phyloP scores from a whole-genome alignment of 2,329 filamentous ascomycete genomes.

The Trichoderma semiorbis region DNA sequence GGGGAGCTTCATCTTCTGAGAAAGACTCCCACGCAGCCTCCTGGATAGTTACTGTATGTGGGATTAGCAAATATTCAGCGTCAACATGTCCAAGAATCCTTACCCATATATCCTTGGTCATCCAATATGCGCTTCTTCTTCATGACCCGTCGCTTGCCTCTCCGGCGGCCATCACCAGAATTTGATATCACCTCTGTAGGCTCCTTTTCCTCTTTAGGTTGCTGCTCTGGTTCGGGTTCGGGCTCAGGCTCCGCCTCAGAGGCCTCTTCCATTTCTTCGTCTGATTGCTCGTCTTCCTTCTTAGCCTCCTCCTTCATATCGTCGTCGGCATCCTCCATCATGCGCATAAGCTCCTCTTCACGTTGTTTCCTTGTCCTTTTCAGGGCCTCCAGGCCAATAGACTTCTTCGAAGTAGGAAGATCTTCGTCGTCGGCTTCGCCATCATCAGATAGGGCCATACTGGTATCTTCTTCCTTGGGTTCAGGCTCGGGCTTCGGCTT shows the following conservation, averaged over 20 bases:
- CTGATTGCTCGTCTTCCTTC: conserved; percentile 36
- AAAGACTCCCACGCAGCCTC: conserved; percentile 88
- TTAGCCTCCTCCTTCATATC: conserved; percentile 47
- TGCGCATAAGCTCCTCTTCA: conserved; percentile 38
- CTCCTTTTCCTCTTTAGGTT: conserved; percentile 39
- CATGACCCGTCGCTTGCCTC: conserved; percentile 76
- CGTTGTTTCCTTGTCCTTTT: conserved; percentile 35
- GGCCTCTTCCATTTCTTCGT: conserved; percentile 41
- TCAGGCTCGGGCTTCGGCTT: conserved; percentile 42
- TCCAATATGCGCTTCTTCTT: conserved; percentile 86
- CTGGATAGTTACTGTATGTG: conserved; percentile 70
- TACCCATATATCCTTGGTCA: conserved; percentile 85
- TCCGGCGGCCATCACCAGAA: conserved; percentile 57
- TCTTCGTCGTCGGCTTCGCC: conserved; percentile 40
- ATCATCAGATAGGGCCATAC: conserved; percentile 37
- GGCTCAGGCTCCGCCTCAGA: conserved; percentile 37
- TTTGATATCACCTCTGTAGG: conserved; percentile 53
- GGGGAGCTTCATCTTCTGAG: conserved; percentile 76
- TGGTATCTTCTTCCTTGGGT: conserved; percentile 30
- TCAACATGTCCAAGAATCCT: conserved; percentile 30
- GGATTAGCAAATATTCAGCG: background rate
- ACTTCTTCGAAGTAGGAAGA: conserved; percentile 29
- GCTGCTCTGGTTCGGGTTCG: conserved; percentile 18
- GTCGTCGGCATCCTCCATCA: conserved; percentile 52
- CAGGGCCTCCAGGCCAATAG: conserved; percentile 24